Percentiles rank a stretch among this genome's conserved stretches.
Evolutionary conservation across 1,139 yeast species (phyloP).

Genomic region (Lodderomyces elongisporus): DNA sequence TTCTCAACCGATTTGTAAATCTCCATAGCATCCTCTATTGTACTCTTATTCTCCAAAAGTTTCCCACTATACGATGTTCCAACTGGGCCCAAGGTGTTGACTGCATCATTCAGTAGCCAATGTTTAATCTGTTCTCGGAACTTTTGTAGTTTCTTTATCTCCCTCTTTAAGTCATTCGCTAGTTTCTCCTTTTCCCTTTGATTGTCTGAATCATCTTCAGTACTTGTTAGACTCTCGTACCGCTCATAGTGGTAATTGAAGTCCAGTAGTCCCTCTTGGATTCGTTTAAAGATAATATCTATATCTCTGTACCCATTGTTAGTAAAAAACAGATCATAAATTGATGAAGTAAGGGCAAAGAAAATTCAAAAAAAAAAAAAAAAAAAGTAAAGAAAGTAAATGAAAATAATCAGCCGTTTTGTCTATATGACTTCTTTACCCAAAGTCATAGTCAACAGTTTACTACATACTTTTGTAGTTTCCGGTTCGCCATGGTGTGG

Average conservation of each 20-base stretch:
- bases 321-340: slow-evolving; percentile 10
- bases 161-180: slow-evolving; percentile 89
- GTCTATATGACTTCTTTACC: too few species aligned
- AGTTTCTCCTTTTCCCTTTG: slow-evolving; percentile 94
- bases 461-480: slow-evolving; percentile 43
- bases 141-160: slow-evolving; percentile 91
- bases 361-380: too few species aligned
- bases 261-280: slow-evolving; percentile 85
- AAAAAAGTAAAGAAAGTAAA: neutral
- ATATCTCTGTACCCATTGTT: slow-evolving; percentile 50
- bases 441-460: too few species aligned
- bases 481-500: slow-evolving; percentile 33
- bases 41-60: slow-evolving; percentile 37
- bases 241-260: slow-evolving; percentile 52
- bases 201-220: slow-evolving; percentile 58
- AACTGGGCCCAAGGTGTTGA: slow-evolving; percentile 41
- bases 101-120: slow-evolving; percentile 58
- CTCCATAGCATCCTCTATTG: slow-evolving; percentile 48
- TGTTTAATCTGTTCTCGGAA: slow-evolving; percentile 93
- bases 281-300: slow-evolving; percentile 92
- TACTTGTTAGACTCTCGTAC: slow-evolving; percentile 37
- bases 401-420: neutral
- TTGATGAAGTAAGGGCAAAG: too few species aligned
- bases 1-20: slow-evolving; percentile 45
- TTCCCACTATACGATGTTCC: slow-evolving; percentile 19